Base-by-base conservation (phyloP, 2,329 filamentous ascomycete genomes). In the Penicillium sp. region DNA sequence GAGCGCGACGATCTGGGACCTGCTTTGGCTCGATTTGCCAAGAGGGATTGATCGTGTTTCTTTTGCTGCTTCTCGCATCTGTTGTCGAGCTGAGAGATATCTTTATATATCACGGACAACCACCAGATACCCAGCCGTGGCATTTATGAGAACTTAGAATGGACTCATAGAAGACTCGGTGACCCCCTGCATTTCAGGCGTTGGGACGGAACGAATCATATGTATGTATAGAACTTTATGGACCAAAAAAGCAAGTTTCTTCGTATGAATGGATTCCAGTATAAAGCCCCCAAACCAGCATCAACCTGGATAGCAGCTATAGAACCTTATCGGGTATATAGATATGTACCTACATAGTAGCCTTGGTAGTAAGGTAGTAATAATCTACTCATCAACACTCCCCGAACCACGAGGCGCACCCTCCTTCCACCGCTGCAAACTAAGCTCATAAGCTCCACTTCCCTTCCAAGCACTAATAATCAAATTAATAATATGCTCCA, bases 391-490 rank as follows among this genome's bases (percentile, higher is more conserved):
- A 50, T 69, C 70, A 16, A 75, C 57, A 55, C 63, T 64, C 4
- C 75, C 75, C 25, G 75, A 78, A 3, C 72, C 73, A 56, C 69
- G 70, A 4, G 60, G 62, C 3, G 68, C 76, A 4, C 77, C 77
- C 54, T 70, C 67, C 64, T 76, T 77, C 78, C 78, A 81, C 62
- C 76, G 68, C 68, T 75, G 67, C 69, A 76, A 61, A 65, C 75
- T 76, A 49, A 69, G 61, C 50, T 77, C 74, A 68, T 80, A 78
- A 39, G 93, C 95, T 29, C 93, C 93, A 68, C 91, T 95, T 11
- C 88, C 88, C 81, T 88, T 93, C 95, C 95, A 98, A 6, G 93
- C 93, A 71, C 92, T 96, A 68, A 95, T 67, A 51, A 99, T 91
- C 77, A 98, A 75, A 65, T 91, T 90, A 16, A 96, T 86, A 71